Evolutionary conservation across 2,329 filamentous ascomycete genomes (phyloP), one percentile per base, ranked within the genome.

Genomic region (Tolypocladium nubicola): DNA sequence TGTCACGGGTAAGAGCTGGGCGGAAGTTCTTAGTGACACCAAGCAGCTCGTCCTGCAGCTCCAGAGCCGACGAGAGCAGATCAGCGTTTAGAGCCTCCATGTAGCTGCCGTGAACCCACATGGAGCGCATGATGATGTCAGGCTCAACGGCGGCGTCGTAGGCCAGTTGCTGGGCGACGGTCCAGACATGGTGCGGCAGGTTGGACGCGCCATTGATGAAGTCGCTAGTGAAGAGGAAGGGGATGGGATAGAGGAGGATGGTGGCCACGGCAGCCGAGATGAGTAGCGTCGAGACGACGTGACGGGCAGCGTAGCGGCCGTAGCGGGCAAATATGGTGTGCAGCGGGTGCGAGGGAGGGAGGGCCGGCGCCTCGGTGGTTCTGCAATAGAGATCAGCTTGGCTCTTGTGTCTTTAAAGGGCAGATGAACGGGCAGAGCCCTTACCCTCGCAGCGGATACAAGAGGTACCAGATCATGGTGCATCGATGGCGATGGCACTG

Each of bases 21-120:
- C 76, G 71, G 63, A 85, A 85, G 61, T 82, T 67, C 59, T 75
- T 68, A 4, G 83, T 86, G 10, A 76, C 72, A 9, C 86, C 87
- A 14, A 92, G 76, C 2, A 93, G 75, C 58, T 79, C 77, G 65
- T 90, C 78, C 67, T 93, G 89, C 54, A 93, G 77, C 61, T 84
- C 77, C 52, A 93, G 74, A 10, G 87, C 87, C 49, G 82, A 79
- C 38, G 81, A 74, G 50, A 93, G 75, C 13, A 92, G 79, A 8
- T 84, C 75, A 55, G 78, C 77, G 54, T 88, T 77, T 40, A 93
- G 76, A 13, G 88, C 89, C 65, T 85, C 79, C 85, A 92, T 92
- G 67, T 91, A 91, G 68, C 82, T 86, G 61, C 87, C 88, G 66
- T 92, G 88, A 19, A 93, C 80, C 89, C 89, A 93, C 57, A 90